Evolutionary conservation across 768 basidiomycete species (phyloP), one percentile per base, ranked within the genome.

Genomic region (Russula sp.): DNA sequence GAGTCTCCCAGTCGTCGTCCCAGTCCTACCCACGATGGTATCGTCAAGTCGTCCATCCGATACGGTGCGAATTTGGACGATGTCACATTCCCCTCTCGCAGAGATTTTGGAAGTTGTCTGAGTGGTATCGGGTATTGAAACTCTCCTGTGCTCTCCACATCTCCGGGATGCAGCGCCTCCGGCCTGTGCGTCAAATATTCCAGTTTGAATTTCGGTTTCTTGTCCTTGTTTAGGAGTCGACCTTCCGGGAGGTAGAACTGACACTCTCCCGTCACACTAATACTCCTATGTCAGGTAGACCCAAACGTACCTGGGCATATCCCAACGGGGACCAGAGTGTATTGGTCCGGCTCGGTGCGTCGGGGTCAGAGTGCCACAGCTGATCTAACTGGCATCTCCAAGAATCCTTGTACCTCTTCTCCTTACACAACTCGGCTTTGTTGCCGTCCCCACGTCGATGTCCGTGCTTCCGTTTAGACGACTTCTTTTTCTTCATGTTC

Each of bases 221-320:
- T 71, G 42, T 69, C 77, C 70, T 81, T 74, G 67, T 79, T 75
- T 54, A 75, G 77, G 14, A 90, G 73, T 59, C 62, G 68, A 45
- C 69, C 56, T 43, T 79, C 73, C 0, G 86, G 86, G 48, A 93
- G 72, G 70, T 82, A 85, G 70, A 83, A 90, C 88, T 90, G 45
- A 60, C 29, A 14, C 13, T 13, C 45, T 14, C 51, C 49, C 38
- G 55, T 59, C 32, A 62, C 43, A 8, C 32, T 49, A 43, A 35
- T 32, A 18, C 34, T 22, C 29, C 43, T 0, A 49, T 34, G 36
- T 50, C 66, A 43, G 68, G 67, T 66, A 39, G 34, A 29, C 11
- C 41, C 60, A n/a, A 25, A 66, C 80, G 57, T 70, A 90, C 92
- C 81, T 96, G 93, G 52, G 88, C 85, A 76, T 87, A 97, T 48